Conservation (phyloP, 192 early-diverging fungal genomes). For the Pilaira anomala region DNA sequence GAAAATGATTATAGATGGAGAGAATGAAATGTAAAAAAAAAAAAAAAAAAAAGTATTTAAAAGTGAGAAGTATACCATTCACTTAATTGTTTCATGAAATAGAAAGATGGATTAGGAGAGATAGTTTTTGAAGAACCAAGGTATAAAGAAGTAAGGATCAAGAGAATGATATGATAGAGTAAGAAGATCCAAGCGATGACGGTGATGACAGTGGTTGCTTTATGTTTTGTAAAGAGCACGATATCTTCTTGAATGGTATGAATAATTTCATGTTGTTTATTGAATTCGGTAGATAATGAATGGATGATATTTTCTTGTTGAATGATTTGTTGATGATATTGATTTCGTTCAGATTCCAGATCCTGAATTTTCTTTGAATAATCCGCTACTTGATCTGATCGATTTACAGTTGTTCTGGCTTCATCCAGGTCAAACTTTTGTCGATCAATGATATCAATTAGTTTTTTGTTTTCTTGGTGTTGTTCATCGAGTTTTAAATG, state of each 20-base stretch:
- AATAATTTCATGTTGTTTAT: background rate
- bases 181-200: background rate
- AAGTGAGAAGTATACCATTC: too few species aligned
- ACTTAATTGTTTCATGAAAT: background rate
- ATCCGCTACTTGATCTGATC: too few species aligned
- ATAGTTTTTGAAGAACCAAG: background rate
- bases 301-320: background rate
- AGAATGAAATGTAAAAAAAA: too few species aligned
- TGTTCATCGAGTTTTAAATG: slow-evolving; percentile 25
- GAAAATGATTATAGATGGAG: too few species aligned
- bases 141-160: background rate
- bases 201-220: background rate
- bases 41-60: too few species aligned
- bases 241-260: background rate
- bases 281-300: background rate
- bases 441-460: slow-evolving; percentile 36
- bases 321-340: background rate
- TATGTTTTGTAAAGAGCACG: background rate
- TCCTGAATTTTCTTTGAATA: background rate
- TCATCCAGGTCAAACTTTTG: slow-evolving; percentile 40
- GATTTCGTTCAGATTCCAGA: background rate
- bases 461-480: slow-evolving; percentile 24
- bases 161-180: background rate
- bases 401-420: slow-evolving; percentile 15
- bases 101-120: background rate